These are phyloP conservation scores for Nannizziopsis barbatae DNA, from an alignment of 2,329 filamentous ascomycete genomes.

Conservation along the genomic window DNA sequence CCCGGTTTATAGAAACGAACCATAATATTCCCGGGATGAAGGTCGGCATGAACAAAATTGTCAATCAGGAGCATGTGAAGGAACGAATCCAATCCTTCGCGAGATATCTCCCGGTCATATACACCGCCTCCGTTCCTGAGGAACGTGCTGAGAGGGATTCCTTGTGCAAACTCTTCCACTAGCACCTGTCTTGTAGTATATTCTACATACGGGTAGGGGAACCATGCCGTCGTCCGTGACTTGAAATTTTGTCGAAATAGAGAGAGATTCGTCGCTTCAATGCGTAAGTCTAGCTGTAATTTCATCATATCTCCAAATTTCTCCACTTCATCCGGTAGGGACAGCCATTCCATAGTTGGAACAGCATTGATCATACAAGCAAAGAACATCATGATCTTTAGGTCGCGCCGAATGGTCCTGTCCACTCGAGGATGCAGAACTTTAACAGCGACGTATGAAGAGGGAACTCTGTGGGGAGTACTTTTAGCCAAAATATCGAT, in stretches of 20 bases:
- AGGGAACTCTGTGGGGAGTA: conserved; percentile 72
- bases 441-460: conserved; percentile 87
- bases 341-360: conserved; percentile 94
- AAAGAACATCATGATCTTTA: conserved; percentile 90
- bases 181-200: conserved; percentile 88
- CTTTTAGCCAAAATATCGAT: conserved; percentile 81
- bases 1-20: conserved; percentile 89
- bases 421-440: conserved; percentile 90
- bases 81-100: conserved; percentile 91
- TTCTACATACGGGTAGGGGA: conserved; percentile 84
- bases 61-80: conserved; percentile 92
- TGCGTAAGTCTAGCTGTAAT: conserved; percentile 87
- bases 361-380: conserved; percentile 72
- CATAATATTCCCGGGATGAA: conserved; percentile 98
- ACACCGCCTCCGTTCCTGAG: conserved; percentile 82
- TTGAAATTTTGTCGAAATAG: conserved; percentile 86
- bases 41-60: conserved; percentile 92
- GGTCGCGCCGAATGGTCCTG: conserved; percentile 74
- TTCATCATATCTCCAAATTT: conserved; percentile 99
- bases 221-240: conserved; percentile 83
- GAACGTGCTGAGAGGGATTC: conserved; percentile 82
- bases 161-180: conserved; percentile 91
- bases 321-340: conserved; percentile 80
- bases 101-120: conserved; percentile 87
- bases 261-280: conserved; percentile 79